These are phyloP conservation scores for Aspergillus sp. DNA, from an alignment of 2,329 filamentous ascomycete species.

Conservation along the genomic window DNA sequence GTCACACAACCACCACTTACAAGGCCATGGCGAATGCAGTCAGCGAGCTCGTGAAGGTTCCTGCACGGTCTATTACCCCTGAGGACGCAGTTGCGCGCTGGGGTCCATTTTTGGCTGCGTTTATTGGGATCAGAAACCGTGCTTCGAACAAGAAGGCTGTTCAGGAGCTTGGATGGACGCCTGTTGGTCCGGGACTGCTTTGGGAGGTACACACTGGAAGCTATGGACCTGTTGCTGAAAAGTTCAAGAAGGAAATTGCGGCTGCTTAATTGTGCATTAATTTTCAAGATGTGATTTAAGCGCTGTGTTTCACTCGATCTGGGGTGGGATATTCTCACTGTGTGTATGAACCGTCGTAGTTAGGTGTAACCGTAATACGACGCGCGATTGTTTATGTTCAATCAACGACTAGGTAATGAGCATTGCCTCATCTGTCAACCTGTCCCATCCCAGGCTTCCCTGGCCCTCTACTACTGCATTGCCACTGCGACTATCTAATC, in stretches of 20 bases:
- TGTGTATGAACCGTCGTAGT: not conserved
- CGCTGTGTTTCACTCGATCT: not conserved
- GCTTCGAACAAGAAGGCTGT: constrained; percentile 39
- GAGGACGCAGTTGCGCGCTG: constrained; percentile 32
- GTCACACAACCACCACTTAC: constrained; percentile 33
- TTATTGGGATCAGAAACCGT: constrained; percentile 31
- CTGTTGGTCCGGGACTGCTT: constrained; percentile 24
- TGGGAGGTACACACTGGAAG: constrained; percentile 30
- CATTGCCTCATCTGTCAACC: too few relatives aligned
- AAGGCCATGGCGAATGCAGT: constrained; percentile 26
- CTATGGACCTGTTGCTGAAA: constrained; percentile 17
- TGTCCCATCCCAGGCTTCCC: too few relatives aligned
- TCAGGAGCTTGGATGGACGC: constrained; percentile 38
- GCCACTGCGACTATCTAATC: too few relatives aligned
- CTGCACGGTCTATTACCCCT: constrained; percentile 25
- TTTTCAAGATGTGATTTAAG: too few relatives aligned
- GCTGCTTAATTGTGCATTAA: not conserved
- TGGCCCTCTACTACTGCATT: too few relatives aligned
- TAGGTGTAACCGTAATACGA: too few relatives aligned
- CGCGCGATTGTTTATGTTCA: too few relatives aligned
- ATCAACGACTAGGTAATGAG: too few relatives aligned
- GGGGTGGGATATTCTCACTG: not conserved
- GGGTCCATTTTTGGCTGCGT: constrained; percentile 29
- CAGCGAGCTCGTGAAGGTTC: constrained; percentile 36
- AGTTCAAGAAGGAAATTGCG: constrained; percentile 8